Evolutionary conservation across 2,329 filamentous ascomycete species (phyloP).

Genomic region (Claviceps maximensis): DNA sequence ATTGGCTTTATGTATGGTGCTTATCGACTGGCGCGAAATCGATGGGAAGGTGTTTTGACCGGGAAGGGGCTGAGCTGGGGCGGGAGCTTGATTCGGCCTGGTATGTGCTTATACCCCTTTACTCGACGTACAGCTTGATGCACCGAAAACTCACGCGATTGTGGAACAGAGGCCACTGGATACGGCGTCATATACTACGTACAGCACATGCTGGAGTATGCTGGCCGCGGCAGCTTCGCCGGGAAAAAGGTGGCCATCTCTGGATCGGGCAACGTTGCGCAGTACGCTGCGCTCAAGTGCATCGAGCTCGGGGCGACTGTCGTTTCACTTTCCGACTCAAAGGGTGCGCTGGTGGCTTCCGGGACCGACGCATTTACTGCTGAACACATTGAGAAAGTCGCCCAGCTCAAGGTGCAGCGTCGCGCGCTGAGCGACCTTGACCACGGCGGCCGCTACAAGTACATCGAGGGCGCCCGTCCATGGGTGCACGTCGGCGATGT

Average conservation of each 20-base stretch:
- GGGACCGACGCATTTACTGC: slow-evolving; percentile 56
- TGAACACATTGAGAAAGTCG: slow-evolving; percentile 68
- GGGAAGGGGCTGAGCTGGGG: slow-evolving; percentile 93
- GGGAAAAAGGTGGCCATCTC: slow-evolving; percentile 95
- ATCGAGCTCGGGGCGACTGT: slow-evolving; percentile 92
- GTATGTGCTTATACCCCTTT: slow-evolving; percentile 16
- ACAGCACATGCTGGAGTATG: slow-evolving; percentile 86
- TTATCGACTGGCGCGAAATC: slow-evolving; percentile 78
- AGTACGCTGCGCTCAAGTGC: slow-evolving; percentile 91
- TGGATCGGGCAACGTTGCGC: slow-evolving; percentile 93
- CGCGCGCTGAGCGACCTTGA: slow-evolving; percentile 66
- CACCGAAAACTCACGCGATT: not conserved
- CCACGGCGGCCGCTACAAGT: slow-evolving; percentile 58
- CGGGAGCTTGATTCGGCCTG: slow-evolving; percentile 79
- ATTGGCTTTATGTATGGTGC: slow-evolving; percentile 91
- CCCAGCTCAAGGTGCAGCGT: slow-evolving; percentile 74
- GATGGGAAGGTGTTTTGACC: slow-evolving; percentile 91
- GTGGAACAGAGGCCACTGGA: slow-evolving; percentile 66
- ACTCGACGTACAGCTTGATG: not conserved
- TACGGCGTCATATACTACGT: slow-evolving; percentile 97
- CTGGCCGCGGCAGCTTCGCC: slow-evolving; percentile 70
- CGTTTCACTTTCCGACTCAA: slow-evolving; percentile 85
- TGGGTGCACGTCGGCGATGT: slow-evolving; percentile 85
- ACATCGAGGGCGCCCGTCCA: slow-evolving; percentile 74
- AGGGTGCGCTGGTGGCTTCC: slow-evolving; percentile 67